phyloP scores from a whole-genome alignment of 768 basidiomycete species.

The Rhodotorula sphaerocarpa region DNA sequence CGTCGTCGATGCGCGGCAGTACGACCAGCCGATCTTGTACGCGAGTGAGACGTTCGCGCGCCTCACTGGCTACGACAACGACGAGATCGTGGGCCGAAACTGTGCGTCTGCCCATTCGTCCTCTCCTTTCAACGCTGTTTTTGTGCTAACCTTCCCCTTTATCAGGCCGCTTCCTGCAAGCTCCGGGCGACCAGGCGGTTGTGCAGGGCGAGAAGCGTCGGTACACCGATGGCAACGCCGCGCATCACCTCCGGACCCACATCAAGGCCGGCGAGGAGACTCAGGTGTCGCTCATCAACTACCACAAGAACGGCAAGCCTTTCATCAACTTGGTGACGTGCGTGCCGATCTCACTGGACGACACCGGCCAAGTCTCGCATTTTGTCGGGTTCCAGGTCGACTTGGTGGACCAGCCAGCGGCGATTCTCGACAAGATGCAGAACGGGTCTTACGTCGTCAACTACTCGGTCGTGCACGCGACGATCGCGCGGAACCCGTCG shows the following conservation, averaged over 20 bases:
- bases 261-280: slow-evolving; percentile 72
- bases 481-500: slow-evolving; percentile 17
- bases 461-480: slow-evolving; percentile 43
- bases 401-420: slow-evolving; percentile 73
- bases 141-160: neutral
- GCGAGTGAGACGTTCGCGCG: slow-evolving; percentile 74
- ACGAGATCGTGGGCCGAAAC: slow-evolving; percentile 76
- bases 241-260: slow-evolving; percentile 57
- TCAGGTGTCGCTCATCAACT: slow-evolving; percentile 79
- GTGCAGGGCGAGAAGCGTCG: slow-evolving; percentile 51
- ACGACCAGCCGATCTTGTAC: slow-evolving; percentile 82
- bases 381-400: slow-evolving; percentile 96
- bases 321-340: slow-evolving; percentile 83
- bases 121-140: neutral
- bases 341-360: slow-evolving; percentile 70
- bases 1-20: slow-evolving; percentile 71
- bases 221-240: slow-evolving; percentile 58
- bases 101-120: slow-evolving; percentile 47
- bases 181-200: slow-evolving; percentile 55
- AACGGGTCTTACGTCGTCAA: slow-evolving; percentile 62
- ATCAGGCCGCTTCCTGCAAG: slow-evolving; percentile 63
- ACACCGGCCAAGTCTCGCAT: slow-evolving; percentile 65
- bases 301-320: slow-evolving; percentile 68
- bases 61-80: slow-evolving; percentile 46
- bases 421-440: slow-evolving; percentile 66